phyloP scores from a whole-genome alignment of 192 early-diverging fungal species.

The Coemansia asiatica region DNA sequence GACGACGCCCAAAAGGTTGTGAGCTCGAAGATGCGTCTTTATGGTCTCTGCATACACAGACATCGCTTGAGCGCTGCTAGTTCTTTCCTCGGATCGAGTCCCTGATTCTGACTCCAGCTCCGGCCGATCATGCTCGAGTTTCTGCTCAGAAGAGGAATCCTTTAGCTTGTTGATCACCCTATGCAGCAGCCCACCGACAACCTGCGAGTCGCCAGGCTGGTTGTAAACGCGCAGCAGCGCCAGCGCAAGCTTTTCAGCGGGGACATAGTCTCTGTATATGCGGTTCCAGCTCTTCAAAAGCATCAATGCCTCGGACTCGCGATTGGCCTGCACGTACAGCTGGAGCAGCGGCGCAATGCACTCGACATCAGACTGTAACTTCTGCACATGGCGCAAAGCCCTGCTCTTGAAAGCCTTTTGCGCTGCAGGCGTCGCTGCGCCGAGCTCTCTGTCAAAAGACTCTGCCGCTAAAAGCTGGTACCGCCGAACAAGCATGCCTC shows the following conservation, averaged over 20 bases:
- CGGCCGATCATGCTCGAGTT: neutral
- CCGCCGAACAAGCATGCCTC: conserved; percentile 23
- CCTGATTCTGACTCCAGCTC: neutral
- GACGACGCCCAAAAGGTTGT: conserved; percentile 38
- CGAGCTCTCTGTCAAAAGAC: conserved; percentile 2
- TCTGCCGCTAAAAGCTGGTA: conserved; percentile 18
- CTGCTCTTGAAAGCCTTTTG: conserved; percentile 10
- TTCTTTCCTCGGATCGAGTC: neutral
- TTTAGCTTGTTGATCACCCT: conserved; percentile 6
- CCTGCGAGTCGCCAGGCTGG: conserved; percentile 23
- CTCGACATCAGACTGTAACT: conserved; percentile 39
- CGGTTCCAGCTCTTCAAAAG: conserved; percentile 49
- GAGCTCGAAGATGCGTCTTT: conserved; percentile 23
- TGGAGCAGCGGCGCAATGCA: conserved; percentile 49
- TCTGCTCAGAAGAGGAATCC: neutral
- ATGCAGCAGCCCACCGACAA: conserved; percentile 14
- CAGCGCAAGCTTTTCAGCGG: conserved; percentile 37
- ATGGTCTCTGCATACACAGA: conserved; percentile 21
- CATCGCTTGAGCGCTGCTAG: neutral
- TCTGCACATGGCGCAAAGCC: conserved; percentile 11
- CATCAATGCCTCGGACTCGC: conserved; percentile 28
- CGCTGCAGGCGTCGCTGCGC: conserved; percentile 8
- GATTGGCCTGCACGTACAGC: conserved; percentile 30
- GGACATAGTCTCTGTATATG: conserved; percentile 25
- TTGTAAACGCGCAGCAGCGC: conserved; percentile 45